Conservation (phyloP, 192 early-diverging fungal genomes). For the Cetraspora pellucida region DNA sequence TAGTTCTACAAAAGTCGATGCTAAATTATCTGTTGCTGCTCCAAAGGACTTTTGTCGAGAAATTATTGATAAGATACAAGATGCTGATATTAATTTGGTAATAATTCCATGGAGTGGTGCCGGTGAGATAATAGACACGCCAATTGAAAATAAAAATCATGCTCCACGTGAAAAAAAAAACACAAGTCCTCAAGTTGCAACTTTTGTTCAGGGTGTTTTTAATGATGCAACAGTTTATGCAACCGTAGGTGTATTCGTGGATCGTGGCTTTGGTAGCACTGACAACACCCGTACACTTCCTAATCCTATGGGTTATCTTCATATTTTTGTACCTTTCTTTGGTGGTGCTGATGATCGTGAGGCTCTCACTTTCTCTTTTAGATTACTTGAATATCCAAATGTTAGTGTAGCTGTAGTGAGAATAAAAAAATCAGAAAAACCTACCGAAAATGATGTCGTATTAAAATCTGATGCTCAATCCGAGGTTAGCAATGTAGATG, state of each 20-base stretch:
- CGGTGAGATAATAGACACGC: constrained; percentile 22
- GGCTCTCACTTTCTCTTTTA: constrained; percentile 54
- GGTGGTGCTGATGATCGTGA: constrained; percentile 76
- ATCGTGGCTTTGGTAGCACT: constrained; percentile 66
- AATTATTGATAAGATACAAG: constrained; percentile 58
- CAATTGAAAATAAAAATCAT: not conserved
- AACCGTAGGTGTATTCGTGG: constrained; percentile 70
- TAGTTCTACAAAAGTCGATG: constrained; percentile 64
- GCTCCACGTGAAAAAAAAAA: constrained; percentile 10
- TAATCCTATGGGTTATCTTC: not conserved
- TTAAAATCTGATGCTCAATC: not conserved
- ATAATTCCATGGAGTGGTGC: constrained; percentile 35
- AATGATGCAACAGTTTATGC: not conserved
- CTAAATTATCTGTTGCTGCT: constrained; percentile 62
- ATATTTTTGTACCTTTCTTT: constrained; percentile 70
- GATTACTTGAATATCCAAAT: constrained; percentile 48
- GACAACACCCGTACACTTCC: constrained; percentile 39
- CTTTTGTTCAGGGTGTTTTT: constrained; percentile 53
- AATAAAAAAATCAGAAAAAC: constrained; percentile 37
- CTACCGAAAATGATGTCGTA: not conserved
- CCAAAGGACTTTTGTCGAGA: constrained; percentile 70
- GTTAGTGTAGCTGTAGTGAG: constrained; percentile 52
- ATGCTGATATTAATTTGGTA: constrained; percentile 64
- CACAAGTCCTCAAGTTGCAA: constrained; percentile 50
- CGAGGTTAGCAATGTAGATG: not conserved